Percentiles rank a stretch among this genome's conserved stretches.
These are phyloP conservation scores for Kernera saxatilis DNA, from an alignment of 345 rosid genomes.

Conservation along the genomic window DNA sequence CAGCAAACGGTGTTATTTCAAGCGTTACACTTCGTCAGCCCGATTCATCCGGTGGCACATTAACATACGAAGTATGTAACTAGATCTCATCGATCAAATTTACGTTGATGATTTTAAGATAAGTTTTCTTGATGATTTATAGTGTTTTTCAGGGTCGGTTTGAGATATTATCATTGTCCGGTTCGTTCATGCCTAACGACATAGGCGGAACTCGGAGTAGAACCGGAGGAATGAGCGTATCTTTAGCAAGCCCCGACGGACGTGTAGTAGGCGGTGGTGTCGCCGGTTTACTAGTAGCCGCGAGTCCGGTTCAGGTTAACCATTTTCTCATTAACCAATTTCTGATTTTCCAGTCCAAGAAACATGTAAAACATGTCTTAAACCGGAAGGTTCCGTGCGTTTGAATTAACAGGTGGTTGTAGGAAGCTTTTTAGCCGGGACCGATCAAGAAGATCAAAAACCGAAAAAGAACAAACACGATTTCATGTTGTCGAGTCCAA, in stretches of 20 bases:
- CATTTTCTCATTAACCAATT: background rate
- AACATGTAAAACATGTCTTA: background rate
- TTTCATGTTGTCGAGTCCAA: constrained; percentile 30
- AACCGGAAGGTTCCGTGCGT: background rate
- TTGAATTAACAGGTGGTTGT: constrained; percentile 63
- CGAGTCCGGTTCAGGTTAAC: constrained; percentile 83
- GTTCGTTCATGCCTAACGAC: constrained; percentile 95
- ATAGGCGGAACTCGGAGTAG: constrained; percentile 79
- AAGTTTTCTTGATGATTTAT: background rate
- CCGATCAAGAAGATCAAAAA: constrained; percentile 62
- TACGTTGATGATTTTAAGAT: background rate
- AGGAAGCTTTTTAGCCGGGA: constrained; percentile 80
- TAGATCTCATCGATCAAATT: background rate
- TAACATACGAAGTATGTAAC: constrained; percentile 79
- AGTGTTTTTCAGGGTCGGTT: constrained; percentile 71
- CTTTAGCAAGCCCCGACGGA: constrained; percentile 88
- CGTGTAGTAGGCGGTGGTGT: constrained; percentile 95
- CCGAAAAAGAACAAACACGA: constrained; percentile 57
- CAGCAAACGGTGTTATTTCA: constrained; percentile 90
- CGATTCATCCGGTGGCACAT: constrained; percentile 97
- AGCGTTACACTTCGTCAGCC: constrained; percentile 97
- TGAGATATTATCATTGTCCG: constrained; percentile 90
- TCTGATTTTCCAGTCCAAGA: background rate
- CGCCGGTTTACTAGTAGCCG: constrained; percentile 90
- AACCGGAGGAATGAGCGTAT: constrained; percentile 97